Evolutionary conservation across 139 green algal genomes (phyloP).

Genomic region (Chlamydomonas sphaeroides): DNA sequence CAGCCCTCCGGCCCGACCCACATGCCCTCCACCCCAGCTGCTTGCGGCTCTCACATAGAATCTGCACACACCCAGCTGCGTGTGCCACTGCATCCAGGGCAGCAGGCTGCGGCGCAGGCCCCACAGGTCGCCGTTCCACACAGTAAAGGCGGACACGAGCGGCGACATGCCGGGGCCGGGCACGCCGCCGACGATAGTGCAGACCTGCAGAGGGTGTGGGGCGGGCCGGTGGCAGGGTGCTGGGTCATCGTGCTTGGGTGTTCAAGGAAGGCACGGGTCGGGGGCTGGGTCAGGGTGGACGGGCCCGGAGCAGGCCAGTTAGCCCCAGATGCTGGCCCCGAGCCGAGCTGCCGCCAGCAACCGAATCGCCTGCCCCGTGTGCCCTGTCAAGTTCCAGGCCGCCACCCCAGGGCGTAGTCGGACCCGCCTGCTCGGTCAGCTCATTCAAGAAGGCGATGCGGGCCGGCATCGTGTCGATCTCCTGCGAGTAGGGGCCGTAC

Average conservation of each 20-base stretch:
- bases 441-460: conserved; percentile 19
- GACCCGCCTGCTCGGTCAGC: neutral
- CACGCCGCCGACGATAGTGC: neutral
- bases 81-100: conserved; percentile 24
- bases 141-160: neutral
- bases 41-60: conserved; percentile 37
- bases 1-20: too few species aligned
- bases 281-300: too few species aligned
- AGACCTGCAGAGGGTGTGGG: neutral
- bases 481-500: neutral
- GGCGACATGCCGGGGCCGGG: neutral
- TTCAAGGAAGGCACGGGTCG: too few species aligned
- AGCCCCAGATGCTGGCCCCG: too few species aligned
- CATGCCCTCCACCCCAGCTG: too few species aligned
- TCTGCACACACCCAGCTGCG: conserved; percentile 15
- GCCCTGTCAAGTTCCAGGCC: too few species aligned
- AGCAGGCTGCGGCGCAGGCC: conserved; percentile 18
- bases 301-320: too few species aligned
- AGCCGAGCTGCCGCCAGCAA: too few species aligned
- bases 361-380: too few species aligned
- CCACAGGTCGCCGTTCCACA: conserved; percentile 28
- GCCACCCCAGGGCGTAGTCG: too few species aligned
- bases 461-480: conserved; percentile 1
- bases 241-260: too few species aligned
- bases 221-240: too few species aligned